Base-by-base conservation (phyloP, 2,329 filamentous ascomycete genomes). In the Coleophoma crateriformis region DNA sequence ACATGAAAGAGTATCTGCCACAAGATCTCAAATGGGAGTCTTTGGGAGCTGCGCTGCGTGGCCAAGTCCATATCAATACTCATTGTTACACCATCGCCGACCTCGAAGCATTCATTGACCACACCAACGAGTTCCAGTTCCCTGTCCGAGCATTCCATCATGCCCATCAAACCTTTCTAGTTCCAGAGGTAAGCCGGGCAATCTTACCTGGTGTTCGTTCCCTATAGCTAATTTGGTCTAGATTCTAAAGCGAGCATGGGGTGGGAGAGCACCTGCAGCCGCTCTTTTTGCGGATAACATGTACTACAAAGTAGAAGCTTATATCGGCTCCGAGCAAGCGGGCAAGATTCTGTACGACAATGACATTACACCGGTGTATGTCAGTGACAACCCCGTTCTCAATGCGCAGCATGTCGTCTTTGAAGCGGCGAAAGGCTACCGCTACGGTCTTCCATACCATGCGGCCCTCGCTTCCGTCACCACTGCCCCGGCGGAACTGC, bases 21-120 rank as follows among this genome's bases (percentile, higher is more conserved):
- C 74, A 78, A 58, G 76, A 84, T 19, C 69, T 87, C 15, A 64
- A 76, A 45, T 85, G 82, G 79, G 84, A 87, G 56, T 76, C 78
- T 0, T 67, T 87, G 2, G 71, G 72, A 7, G 85, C 82, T 0
- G 80, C 81, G 3, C 66, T 88, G 34, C 75, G 84, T 37, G 84
- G 84, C 0, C 81, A 88, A 55, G 81, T 88, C 6, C 76, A 82
- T 51, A 74, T 88, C 54, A 87, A 88, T 67, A 83, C 81, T 0
- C 85, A 88, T 58, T 88, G 85, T 67, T 88, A 88, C 64, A 87
- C 82, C 0, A 73, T 85, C 1, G 76, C 82, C 1, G 85, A 88
- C 57, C 69, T 88, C 7, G 84, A 88, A 64, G 79, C 81, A 33
- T 85, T 87, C 62, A 77, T 88, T 3, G 77, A 84, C 52, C 82